Percentiles rank a stretch among this genome's conserved stretches.
These are phyloP conservation scores for Westerdykella ornata DNA, from an alignment of 2,329 filamentous ascomycete genomes.

Conservation along the genomic window DNA sequence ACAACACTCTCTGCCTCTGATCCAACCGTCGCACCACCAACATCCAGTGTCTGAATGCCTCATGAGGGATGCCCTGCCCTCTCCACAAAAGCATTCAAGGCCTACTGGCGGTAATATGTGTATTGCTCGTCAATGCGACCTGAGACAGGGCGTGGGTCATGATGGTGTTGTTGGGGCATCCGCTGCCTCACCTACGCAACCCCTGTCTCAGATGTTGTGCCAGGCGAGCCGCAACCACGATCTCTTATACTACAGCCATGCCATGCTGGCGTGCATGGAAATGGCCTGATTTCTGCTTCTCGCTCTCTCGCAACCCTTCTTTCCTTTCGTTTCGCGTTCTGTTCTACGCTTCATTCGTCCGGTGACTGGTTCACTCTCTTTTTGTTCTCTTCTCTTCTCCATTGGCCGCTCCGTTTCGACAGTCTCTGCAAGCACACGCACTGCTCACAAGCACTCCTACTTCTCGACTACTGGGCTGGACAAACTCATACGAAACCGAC, in stretches of 20 bases:
- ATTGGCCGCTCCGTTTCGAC: conserved; percentile 1
- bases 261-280: background rate
- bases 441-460: conserved; percentile 1
- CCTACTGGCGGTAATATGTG: too few relatives aligned
- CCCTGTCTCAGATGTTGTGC: background rate
- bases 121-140: background rate
- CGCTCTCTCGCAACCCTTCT: conserved; percentile 6
- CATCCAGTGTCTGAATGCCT: too few relatives aligned
- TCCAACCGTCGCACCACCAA: too few relatives aligned
- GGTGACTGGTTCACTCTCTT: conserved; percentile 28
- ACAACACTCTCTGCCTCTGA: too few relatives aligned
- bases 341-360: conserved; percentile 11
- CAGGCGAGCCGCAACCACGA: background rate
- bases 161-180: background rate
- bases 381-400: conserved; percentile 12
- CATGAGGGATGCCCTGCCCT: too few relatives aligned
- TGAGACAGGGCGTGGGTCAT: background rate
- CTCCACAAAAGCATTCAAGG: too few relatives aligned
- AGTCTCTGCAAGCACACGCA: background rate
- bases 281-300: conserved; percentile 26
- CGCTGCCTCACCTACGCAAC: background rate
- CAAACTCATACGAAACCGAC: too few relatives aligned
- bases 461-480: too few relatives aligned
- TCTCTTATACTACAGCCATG: conserved; percentile 1
- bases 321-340: conserved; percentile 13